Evolutionary conservation across 306 rosid genomes (phyloP).

Genomic region (Trifolium pratense): DNA sequence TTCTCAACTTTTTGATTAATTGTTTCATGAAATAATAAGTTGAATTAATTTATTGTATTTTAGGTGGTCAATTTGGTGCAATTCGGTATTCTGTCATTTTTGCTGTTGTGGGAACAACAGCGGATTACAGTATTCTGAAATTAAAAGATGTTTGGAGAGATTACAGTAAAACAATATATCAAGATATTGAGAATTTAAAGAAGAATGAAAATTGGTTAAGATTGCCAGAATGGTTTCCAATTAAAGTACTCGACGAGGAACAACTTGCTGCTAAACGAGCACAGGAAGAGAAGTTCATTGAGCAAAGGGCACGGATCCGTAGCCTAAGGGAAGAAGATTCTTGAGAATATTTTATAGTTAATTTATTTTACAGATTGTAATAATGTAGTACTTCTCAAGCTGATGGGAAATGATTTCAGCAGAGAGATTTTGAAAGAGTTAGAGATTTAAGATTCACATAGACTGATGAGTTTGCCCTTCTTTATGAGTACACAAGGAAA

Average conservation of each 20-base stretch:
- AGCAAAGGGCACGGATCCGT: conserved; percentile 65
- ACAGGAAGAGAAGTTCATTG: conserved; percentile 65
- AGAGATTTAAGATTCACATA: conserved; percentile 26
- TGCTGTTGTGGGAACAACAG: conserved; percentile 71
- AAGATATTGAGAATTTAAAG: conserved; percentile 39
- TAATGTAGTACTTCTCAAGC: no score
- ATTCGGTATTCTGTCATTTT: conserved; percentile 69
- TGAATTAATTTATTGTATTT: conserved; percentile 35
- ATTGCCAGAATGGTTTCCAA: conserved; percentile 92
- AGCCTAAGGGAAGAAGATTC: conserved; percentile 67
- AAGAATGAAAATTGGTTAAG: conserved; percentile 62
- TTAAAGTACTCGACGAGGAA: conserved; percentile 81
- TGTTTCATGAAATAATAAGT: background rate
- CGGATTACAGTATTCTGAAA: conserved; percentile 60
- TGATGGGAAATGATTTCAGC: conserved; percentile 8
- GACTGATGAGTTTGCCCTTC: conserved; percentile 5
- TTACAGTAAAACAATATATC: conserved; percentile 50
- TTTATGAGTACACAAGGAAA: background rate
- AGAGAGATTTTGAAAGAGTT: conserved; percentile 43
- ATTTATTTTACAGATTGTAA: no score
- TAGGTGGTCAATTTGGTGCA: conserved; percentile 87
- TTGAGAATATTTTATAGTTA: conserved; percentile 37
- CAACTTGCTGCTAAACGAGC: conserved; percentile 77
- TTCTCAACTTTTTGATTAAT: conserved; percentile 6
- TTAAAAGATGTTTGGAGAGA: conserved; percentile 51